Percentiles rank a stretch among this genome's conserved stretches.
These are phyloP conservation scores for Diplodia scrobiculata DNA, from an alignment of 2,329 filamentous ascomycete genomes.

Conservation along the genomic window DNA sequence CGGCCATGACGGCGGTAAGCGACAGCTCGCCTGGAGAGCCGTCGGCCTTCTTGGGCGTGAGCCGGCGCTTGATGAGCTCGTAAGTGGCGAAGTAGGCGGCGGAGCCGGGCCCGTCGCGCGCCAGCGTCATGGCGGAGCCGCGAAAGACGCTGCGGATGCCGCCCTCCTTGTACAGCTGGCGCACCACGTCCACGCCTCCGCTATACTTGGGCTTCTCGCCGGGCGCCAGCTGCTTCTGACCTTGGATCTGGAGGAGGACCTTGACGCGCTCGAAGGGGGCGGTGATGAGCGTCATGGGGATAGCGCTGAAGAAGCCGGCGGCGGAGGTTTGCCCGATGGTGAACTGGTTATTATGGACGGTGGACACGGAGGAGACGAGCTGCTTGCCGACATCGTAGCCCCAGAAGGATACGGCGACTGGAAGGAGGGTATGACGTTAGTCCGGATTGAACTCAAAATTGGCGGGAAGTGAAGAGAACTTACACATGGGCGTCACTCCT, in stretches of 20 bases:
- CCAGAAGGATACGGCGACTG: conserved; percentile 70
- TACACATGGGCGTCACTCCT: conserved; percentile 98
- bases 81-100: conserved; percentile 98
- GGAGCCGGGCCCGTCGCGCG: conserved; percentile 87
- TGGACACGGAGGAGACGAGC: conserved; percentile 70
- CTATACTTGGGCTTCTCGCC: conserved; percentile 92
- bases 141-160: conserved; percentile 91
- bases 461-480: conserved; percentile 47
- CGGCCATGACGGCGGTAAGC: conserved; percentile 77
- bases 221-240: conserved; percentile 78
- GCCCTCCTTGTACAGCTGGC: conserved; percentile 88
- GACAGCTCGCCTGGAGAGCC: conserved; percentile 79
- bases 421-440: conserved; percentile 31
- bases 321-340: conserved; percentile 84
- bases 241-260: conserved; percentile 96
- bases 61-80: conserved; percentile 84
- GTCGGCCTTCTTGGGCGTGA: conserved; percentile 78
- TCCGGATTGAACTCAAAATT: neutral
- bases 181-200: conserved; percentile 85
- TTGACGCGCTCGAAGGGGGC: conserved; percentile 98
- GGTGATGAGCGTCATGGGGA: conserved; percentile 98
- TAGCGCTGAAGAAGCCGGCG: conserved; percentile 90
- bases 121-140: conserved; percentile 85
- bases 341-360: conserved; percentile 69
- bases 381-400: conserved; percentile 95